Percentiles rank a stretch among this genome's conserved stretches.
These are phyloP conservation scores for Tetrapisispora iriomotensis DNA, from an alignment of 805 yeast genomes.

Conservation along the genomic window DNA sequence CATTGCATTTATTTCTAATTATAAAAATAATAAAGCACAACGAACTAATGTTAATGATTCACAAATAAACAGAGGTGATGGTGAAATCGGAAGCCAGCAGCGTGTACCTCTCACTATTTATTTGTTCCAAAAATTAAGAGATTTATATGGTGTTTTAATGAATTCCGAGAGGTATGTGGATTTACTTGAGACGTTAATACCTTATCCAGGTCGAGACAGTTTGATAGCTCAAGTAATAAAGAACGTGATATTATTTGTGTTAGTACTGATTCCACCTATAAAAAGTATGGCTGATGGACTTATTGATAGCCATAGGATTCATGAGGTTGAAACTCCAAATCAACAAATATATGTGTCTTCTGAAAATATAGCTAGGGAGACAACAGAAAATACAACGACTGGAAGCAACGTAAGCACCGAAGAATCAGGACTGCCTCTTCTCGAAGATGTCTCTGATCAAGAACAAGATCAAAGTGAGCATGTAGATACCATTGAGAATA, in stretches of 20 bases:
- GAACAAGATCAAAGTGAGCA: too few species aligned
- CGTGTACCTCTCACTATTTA: neutral
- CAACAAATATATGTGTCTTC: neutral
- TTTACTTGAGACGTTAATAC: neutral
- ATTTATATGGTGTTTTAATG: neutral
- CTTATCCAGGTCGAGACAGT: slow-evolving; percentile 1
- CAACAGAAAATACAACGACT: neutral
- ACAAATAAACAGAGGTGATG: neutral
- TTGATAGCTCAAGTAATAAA: neutral
- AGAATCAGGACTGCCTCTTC: too few species aligned
- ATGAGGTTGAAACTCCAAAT: neutral
- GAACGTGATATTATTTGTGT: neutral
- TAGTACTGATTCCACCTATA: slow-evolving; percentile 1
- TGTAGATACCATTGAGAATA: too few species aligned
- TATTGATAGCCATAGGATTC: neutral
- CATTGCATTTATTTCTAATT: neutral
- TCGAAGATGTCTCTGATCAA: too few species aligned
- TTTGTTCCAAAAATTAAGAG: neutral
- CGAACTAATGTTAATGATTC: neutral
- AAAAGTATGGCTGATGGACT: neutral
- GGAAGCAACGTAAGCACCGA: too few species aligned
- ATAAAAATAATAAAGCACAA: neutral
- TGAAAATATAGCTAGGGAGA: neutral
- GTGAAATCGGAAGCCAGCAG: neutral
- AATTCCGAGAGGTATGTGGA: neutral